A percentile compares a stretch with the other conserved stretches of the same genome.
These are phyloP conservation scores for Daldinia bambusicola DNA, from an alignment of 495 filamentous ascomycete species.

Conservation along the genomic window DNA sequence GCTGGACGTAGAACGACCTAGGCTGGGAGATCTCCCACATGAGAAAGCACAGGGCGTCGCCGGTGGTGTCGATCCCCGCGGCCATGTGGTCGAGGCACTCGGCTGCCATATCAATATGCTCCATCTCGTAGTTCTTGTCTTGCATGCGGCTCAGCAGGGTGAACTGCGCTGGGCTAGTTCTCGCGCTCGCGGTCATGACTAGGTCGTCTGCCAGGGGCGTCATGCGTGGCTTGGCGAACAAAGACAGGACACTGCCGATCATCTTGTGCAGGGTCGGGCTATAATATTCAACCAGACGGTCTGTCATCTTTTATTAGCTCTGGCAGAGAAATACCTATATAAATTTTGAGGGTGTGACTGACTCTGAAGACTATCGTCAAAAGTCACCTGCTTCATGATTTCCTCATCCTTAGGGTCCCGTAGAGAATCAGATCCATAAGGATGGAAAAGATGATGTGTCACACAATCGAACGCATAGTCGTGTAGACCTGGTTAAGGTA, in stretches of 20 bases:
- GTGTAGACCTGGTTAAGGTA: slow-evolving; percentile 57
- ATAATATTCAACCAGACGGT: slow-evolving; percentile 57
- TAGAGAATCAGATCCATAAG: slow-evolving; percentile 67
- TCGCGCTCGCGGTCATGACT: slow-evolving; percentile 52
- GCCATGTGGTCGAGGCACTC: slow-evolving; percentile 65
- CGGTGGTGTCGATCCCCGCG: slow-evolving; percentile 74
- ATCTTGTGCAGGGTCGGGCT: slow-evolving; percentile 53
- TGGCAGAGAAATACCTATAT: neutral
- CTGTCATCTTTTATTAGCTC: slow-evolving; percentile 36
- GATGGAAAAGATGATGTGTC: slow-evolving; percentile 72
- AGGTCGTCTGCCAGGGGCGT: slow-evolving; percentile 59
- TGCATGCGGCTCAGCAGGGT: slow-evolving; percentile 59
- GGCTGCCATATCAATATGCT: slow-evolving; percentile 56
- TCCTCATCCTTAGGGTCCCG: slow-evolving; percentile 60
- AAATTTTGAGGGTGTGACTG: slow-evolving; percentile 22
- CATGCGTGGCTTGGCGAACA: slow-evolving; percentile 57
- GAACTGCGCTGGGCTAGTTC: slow-evolving; percentile 52
- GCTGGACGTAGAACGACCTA: slow-evolving; percentile 57
- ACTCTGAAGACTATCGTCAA: slow-evolving; percentile 73
- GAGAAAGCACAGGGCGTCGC: slow-evolving; percentile 71
- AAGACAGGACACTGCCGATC: slow-evolving; percentile 51
- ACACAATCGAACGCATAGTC: slow-evolving; percentile 74
- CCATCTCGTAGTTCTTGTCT: slow-evolving; percentile 44
- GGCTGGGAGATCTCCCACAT: slow-evolving; percentile 74
- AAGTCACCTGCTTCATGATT: slow-evolving; percentile 72